Percentiles rank a stretch among this genome's conserved stretches.
phyloP scores from a whole-genome alignment of 1,284 basidiomycete genomes.

The Melampsora americana region DNA sequence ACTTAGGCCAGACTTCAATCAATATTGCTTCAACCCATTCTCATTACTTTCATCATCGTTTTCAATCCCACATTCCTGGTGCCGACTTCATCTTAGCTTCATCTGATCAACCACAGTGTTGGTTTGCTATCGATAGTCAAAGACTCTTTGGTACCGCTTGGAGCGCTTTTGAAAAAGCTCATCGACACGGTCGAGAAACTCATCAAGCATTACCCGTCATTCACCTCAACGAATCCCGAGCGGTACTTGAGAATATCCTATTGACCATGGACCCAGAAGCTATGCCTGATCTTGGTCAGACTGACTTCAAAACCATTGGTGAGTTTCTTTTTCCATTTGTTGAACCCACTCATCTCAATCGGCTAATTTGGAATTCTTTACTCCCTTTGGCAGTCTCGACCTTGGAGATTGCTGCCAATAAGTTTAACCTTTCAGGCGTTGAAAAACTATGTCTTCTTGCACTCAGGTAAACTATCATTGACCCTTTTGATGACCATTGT shows the following conservation, averaged over 20 bases:
- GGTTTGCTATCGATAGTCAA: background rate
- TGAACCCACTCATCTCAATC: background rate
- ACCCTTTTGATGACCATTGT: background rate
- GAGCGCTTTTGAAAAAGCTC: background rate
- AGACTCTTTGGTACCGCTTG: background rate
- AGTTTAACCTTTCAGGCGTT: background rate
- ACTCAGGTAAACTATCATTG: background rate
- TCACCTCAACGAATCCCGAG: background rate
- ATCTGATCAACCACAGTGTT: background rate
- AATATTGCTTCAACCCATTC: background rate
- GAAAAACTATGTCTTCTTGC: background rate
- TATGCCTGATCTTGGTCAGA: constrained; percentile 4
- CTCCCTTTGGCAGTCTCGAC: background rate
- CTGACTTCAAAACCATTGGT: background rate
- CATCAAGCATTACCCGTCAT: background rate
- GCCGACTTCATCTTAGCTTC: background rate
- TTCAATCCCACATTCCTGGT: background rate
- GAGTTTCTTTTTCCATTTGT: background rate
- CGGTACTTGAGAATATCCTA: background rate
- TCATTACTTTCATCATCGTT: background rate
- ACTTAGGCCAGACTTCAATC: background rate
- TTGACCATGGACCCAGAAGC: constrained; percentile 1
- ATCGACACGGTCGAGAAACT: background rate
- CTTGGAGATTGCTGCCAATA: background rate
- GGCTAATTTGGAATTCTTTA: background rate